These are phyloP conservation scores for Starmerella vitae DNA, from an alignment of 805 yeast species.

Conservation along the genomic window DNA sequence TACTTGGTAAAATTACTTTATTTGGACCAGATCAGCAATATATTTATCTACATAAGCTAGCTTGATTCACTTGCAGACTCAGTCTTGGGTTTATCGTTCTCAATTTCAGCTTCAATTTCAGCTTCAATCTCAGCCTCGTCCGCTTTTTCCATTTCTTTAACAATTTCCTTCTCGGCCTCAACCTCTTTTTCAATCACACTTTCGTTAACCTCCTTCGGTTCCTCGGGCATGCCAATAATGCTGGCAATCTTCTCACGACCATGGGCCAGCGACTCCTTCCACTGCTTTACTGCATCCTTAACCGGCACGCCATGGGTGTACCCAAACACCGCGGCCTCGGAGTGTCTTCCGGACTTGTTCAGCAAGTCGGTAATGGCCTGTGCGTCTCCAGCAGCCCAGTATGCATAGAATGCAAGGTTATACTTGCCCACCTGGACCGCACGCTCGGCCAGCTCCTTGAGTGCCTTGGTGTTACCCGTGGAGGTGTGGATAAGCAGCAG, in stretches of 20 bases:
- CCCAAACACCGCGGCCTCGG: slow-evolving; percentile 79
- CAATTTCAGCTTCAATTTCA: background rate
- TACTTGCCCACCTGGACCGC: slow-evolving; percentile 67
- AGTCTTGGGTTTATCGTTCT: background rate
- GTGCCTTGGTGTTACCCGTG: slow-evolving; percentile 50
- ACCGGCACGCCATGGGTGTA: slow-evolving; percentile 49
- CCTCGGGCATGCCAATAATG: slow-evolving; percentile 32
- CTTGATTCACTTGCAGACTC: slow-evolving; percentile 1
- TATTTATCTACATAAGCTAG: too few species aligned
- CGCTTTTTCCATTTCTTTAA: background rate
- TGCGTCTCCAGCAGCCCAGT: slow-evolving; percentile 73
- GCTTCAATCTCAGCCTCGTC: too few species aligned
- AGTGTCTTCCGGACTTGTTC: slow-evolving; percentile 48
- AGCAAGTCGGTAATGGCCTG: slow-evolving; percentile 51
- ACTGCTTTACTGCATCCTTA: slow-evolving; percentile 39
- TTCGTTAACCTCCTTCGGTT: background rate
- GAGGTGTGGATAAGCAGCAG: slow-evolving; percentile 72
- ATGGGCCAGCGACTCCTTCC: slow-evolving; percentile 51
- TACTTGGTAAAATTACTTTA: too few species aligned
- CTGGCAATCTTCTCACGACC: slow-evolving; percentile 50
- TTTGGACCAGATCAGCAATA: too few species aligned
- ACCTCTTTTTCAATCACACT: background rate
- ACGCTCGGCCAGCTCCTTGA: slow-evolving; percentile 47
- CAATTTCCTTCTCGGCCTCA: background rate
- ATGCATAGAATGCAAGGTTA: slow-evolving; percentile 82